A percentile compares a stretch with the other conserved stretches of the same genome.
Evolutionary conservation across 1,284 basidiomycete species (phyloP).

Genomic region (Moesziomyces globuligerus): DNA sequence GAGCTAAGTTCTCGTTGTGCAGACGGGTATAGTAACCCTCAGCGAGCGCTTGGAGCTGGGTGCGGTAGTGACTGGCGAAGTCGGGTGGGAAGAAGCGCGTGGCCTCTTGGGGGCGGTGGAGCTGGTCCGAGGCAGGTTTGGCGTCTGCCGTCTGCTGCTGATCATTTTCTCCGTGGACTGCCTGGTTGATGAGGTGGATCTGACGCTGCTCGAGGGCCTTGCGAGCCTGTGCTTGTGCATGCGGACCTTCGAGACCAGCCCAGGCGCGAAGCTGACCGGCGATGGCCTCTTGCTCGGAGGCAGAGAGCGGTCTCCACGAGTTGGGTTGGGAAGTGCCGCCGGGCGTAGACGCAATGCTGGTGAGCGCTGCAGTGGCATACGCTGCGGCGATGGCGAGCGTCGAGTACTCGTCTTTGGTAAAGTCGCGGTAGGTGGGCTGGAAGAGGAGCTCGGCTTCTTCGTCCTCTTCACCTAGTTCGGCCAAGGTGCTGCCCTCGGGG

Average conservation of each 20-base stretch:
- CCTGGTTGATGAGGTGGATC: slow-evolving; percentile 42
- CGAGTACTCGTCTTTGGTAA: slow-evolving; percentile 51
- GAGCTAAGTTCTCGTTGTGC: slow-evolving; percentile 48
- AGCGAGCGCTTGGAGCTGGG: slow-evolving; percentile 58
- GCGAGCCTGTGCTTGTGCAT: slow-evolving; percentile 54
- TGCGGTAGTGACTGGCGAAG: slow-evolving; percentile 62
- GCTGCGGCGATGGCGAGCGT: slow-evolving; percentile 60
- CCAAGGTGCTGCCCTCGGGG: slow-evolving; percentile 4
- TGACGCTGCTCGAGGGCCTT: slow-evolving; percentile 50
- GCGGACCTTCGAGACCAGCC: slow-evolving; percentile 62
- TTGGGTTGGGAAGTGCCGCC: slow-evolving; percentile 19
- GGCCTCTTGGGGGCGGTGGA: slow-evolving; percentile 18
- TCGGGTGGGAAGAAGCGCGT: slow-evolving; percentile 59
- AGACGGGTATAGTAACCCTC: slow-evolving; percentile 59
- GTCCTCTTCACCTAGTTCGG: slow-evolving; percentile 12
- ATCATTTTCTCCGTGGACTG: slow-evolving; percentile 9
- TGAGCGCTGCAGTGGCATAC: slow-evolving; percentile 59
- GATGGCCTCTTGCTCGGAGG: slow-evolving; percentile 47
- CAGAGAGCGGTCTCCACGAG: slow-evolving; percentile 44
- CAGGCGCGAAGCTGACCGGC: slow-evolving; percentile 54
- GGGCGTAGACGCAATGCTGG: slow-evolving; percentile 45
- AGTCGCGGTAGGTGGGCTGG: slow-evolving; percentile 52
- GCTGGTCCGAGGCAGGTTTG: not conserved
- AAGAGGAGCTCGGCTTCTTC: slow-evolving; percentile 38
- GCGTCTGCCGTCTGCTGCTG: slow-evolving; percentile 2